Base-by-base conservation (phyloP, 768 basidiomycete species). In the Dentipellis fragilis region DNA sequence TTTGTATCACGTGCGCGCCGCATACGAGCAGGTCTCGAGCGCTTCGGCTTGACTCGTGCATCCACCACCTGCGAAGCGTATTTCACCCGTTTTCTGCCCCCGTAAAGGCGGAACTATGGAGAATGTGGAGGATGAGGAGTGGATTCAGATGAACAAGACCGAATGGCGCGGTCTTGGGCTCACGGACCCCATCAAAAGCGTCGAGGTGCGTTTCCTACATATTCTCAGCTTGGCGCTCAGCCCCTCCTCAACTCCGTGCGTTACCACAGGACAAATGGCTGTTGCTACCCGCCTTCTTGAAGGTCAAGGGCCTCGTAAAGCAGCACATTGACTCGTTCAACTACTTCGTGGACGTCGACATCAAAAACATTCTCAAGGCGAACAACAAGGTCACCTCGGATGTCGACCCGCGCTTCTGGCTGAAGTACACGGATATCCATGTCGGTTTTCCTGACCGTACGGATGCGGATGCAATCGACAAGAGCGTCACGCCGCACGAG, bases 241-340 rank as follows among this genome's bases (percentile, higher is more conserved):
- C 29, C 29, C 29, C 29, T 29, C 29, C 29, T 29, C 29, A 29
- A 29, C 29, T 29, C 29, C 29, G 29, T 6, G 29, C 29, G 29
- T 29, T 29, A 6, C 29, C 29, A 29, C 62, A 96, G 94, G 96
- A 99, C 68, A 99, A 99, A 84, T 99, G 96, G 96, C 81, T 96
- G 17, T 74, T 99, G 10, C 75, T 99, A 2, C 96, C 96, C 1
- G 95, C 94, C 10, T 99, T 98, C 65, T 77, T 99, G 52, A 89
- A 94, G 71, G 91, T 96, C 58, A 99, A 99, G 65, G 96, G 96
- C 57, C 84, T 99, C 12, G 96, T 99, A 58, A 98, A 98, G 73
- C 96, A 98, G 67, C 96, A 99, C 67, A 89, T 97, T 62, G 96
- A 97, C 69, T 96, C 93, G 8, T 98, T 93, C 83, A 97, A 97